Evolutionary conservation across 2,329 filamentous ascomycete species (phyloP).

Genomic region (Endothia cerciana): DNA sequence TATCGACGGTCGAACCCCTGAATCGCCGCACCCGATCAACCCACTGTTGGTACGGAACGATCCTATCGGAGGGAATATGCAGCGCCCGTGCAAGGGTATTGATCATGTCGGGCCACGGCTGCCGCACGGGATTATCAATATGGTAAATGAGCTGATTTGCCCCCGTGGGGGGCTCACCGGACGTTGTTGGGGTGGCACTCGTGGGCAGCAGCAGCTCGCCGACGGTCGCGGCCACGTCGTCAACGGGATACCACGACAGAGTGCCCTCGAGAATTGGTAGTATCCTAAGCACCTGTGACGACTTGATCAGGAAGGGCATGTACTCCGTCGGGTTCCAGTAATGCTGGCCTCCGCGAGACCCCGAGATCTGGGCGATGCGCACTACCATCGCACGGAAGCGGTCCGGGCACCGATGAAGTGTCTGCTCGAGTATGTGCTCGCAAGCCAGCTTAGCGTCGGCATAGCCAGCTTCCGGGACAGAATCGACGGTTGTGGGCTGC

Average conservation of each 20-base stretch:
- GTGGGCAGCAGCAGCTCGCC: constrained; percentile 33
- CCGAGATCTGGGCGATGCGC: constrained; percentile 57
- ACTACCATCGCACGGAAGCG: constrained; percentile 48
- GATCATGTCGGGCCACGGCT: constrained; percentile 17
- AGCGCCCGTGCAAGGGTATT: constrained; percentile 24
- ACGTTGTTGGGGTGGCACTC: background rate
- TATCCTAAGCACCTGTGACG: constrained; percentile 47
- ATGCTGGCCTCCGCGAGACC: constrained; percentile 50
- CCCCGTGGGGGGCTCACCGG: too few species aligned
- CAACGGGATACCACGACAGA: constrained; percentile 52
- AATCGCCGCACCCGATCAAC: background rate
- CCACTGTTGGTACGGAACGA: background rate
- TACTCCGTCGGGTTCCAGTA: constrained; percentile 61
- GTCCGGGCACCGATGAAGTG: constrained; percentile 45
- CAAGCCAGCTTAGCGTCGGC: constrained; percentile 56
- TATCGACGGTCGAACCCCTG: too few species aligned
- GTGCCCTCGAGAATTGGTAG: constrained; percentile 46
- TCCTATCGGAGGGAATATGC: constrained; percentile 27
- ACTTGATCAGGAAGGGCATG: constrained; percentile 53
- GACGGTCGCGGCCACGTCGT: constrained; percentile 38
- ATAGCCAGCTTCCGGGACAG: constrained; percentile 52
- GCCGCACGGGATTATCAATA: constrained; percentile 23
- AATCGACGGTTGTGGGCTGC: constrained; percentile 41
- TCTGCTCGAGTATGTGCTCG: constrained; percentile 53
- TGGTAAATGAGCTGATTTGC: constrained; percentile 30